Evolutionary conservation across 805 yeast genomes (phyloP), one percentile per base, ranked within the genome.

Genomic region (Aciculoconidium aculeatum): DNA sequence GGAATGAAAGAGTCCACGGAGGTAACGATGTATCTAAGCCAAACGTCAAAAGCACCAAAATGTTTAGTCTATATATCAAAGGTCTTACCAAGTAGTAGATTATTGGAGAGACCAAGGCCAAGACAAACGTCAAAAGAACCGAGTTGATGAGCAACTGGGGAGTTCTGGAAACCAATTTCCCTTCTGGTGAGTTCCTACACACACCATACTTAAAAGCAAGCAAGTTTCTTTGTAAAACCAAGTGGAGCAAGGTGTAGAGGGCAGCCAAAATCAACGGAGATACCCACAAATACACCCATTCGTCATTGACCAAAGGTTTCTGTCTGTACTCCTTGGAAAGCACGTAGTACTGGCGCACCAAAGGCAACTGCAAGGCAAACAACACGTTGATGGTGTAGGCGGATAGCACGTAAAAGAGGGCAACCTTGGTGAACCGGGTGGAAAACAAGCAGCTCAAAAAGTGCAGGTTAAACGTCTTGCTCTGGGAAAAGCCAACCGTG

Each of bases 181-280:
- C 40, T 19, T 63, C 53, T 3, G 77, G 78, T 9, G 56, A 61
- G 3, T 47, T 40, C 32, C 67, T 55, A 25, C 52, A 53, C 8
- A 59, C 53, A 6, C 72, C 71, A 33, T 60, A 61, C 25, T 53
- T 44, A 49, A 79, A 70, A 2, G 53, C 47, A 22, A 81, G 54
- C 34, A 72, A 64, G 49, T 76, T 77, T 37, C 74, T 58, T 46
- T 77, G 80, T 33, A 72, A 65, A 0, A 70, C 41, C 9, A 71
- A 41, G 44, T 71, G 80, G 36, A 71, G 76, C 2, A 61, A 28
- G 6, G 77, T 44, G 48, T 79, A 81, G 6, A 63, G 19, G 0
- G 62, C 17, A 0, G 75, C 70, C 6, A 66, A 43, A 15, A 61
- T 48, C 1, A 55, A 7, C 15, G 70, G 55, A 24, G 58, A 63